Conservation (phyloP, 345 rosid genomes). For the Dovyalis caffra region DNA sequence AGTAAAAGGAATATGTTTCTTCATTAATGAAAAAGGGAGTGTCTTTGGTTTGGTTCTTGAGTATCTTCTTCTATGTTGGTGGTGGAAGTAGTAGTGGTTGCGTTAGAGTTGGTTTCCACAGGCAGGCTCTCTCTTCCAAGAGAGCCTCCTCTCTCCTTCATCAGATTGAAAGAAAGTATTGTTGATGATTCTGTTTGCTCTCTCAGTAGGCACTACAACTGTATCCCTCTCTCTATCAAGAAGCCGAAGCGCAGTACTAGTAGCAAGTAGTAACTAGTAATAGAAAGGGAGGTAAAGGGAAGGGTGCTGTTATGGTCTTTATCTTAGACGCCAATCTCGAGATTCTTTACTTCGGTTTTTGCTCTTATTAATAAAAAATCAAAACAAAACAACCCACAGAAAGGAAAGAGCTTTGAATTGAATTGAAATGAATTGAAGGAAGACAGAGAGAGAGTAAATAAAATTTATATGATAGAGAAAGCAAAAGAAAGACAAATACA, state of each 20-base stretch:
- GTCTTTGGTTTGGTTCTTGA: conserved; percentile 21
- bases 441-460: conserved; percentile 6
- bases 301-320: conserved; percentile 26
- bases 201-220: not conserved
- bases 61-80: conserved; percentile 25
- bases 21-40: not conserved
- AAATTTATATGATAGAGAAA: not conserved
- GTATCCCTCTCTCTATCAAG: not conserved
- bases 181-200: not conserved
- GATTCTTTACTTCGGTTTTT: conserved; percentile 17
- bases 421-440: too few species aligned
- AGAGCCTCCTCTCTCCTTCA: conserved; percentile 60
- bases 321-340: conserved; percentile 52
- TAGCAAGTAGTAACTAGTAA: not conserved
- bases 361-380: not conserved
- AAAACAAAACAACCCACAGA: conserved; percentile 19
- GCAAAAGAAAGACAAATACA: conserved; percentile 10
- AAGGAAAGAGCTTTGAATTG: not conserved
- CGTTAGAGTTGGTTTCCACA: conserved; percentile 13
- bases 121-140: conserved; percentile 60
- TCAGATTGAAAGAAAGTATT: conserved; percentile 18
- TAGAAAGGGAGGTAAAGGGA: not conserved
- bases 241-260: not conserved
- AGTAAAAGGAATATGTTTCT: not conserved
- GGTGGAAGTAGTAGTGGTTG: not conserved